Base-by-base conservation (phyloP, 2,329 filamentous ascomycete genomes). In the Chlorencoelia australis region DNA sequence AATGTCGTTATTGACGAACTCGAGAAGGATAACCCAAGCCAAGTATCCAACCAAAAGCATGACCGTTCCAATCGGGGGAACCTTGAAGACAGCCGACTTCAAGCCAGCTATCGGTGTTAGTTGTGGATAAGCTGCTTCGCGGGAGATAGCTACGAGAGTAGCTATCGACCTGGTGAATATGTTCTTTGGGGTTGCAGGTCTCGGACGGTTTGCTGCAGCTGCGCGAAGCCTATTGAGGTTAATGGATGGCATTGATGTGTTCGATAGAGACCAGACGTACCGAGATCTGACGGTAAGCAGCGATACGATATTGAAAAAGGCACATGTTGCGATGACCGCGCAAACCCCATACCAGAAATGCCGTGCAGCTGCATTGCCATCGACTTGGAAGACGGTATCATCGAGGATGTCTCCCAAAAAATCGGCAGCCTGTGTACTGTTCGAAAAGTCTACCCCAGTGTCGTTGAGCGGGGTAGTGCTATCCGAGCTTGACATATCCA, bases 341-440 rank as follows among this genome's bases (percentile, higher is more conserved):
- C 55, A 55, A 16, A 60, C 47, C 3, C 59, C 60, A 35, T 59
- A 62, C 60, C 59, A 62, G 40, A 63, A 62, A 36, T 57, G 49
- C 22, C 53, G 50, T 1, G 60, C 59, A 37, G 58, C 56, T 19
- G 47, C 47, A 35, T 61, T 59, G 4, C 53, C 59, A 20, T 52
- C 49, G 9, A 57, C 25, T 30, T 59, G 55, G 20, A 62, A 53
- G 14, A 51, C 43, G 5, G 47, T 49, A 35, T 62, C 59, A 41
- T 62, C 55, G 7, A 61, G 47, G 13, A 63, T 47, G 7, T 59
- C 47, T 5, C 41, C 48, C 6, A 62, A 50, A 28, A 62, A 62
- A 15, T 50, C 52, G 1, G 47, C 38, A 4, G 59, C 59, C 38
- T 61, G 56, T 1, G 55, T 59, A 5, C 36, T 37, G 24, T 62